These are phyloP conservation scores for Backusella mclennaniae DNA, from an alignment of 192 early-diverging fungal genomes.

Conservation along the genomic window DNA sequence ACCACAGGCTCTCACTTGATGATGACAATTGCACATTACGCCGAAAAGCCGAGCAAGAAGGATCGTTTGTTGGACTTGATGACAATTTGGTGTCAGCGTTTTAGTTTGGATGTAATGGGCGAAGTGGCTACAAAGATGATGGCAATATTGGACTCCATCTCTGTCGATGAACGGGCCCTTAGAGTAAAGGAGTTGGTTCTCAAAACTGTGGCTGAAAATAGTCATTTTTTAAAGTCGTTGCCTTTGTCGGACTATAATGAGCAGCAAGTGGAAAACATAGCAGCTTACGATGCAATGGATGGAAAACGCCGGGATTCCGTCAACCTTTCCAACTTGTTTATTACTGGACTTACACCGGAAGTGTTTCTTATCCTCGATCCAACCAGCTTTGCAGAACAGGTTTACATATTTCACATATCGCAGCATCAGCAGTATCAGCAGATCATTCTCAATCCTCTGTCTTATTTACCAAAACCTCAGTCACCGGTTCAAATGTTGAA, in stretches of 20 bases:
- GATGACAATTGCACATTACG: neutral
- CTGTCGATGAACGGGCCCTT: neutral
- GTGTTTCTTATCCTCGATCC: constrained; percentile 61
- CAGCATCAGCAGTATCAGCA: constrained; percentile 18
- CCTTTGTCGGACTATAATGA: neutral
- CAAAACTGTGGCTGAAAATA: constrained; percentile 14
- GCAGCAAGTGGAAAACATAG: constrained; percentile 5
- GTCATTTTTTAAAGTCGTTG: neutral
- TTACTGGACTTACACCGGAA: constrained; percentile 61
- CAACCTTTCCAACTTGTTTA: constrained; percentile 48
- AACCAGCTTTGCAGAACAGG: constrained; percentile 61
- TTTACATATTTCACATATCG: constrained; percentile 63
- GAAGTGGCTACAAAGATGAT: constrained; percentile 34
- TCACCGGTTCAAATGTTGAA: constrained; percentile 37
- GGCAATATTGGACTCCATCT: constrained; percentile 15
- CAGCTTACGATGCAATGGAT: neutral
- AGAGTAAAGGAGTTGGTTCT: constrained; percentile 1
- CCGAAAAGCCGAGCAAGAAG: neutral
- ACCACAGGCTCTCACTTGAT: constrained; percentile 27
- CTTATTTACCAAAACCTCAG: constrained; percentile 27
- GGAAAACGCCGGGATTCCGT: constrained; percentile 12
- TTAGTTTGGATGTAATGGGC: constrained; percentile 29
- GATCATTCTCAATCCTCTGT: constrained; percentile 32
- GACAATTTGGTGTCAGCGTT: constrained; percentile 33
- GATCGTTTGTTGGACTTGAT: constrained; percentile 13